Conservation (phyloP, 2,329 filamentous ascomycete genomes). For the Trichoderma koningiopsis region DNA sequence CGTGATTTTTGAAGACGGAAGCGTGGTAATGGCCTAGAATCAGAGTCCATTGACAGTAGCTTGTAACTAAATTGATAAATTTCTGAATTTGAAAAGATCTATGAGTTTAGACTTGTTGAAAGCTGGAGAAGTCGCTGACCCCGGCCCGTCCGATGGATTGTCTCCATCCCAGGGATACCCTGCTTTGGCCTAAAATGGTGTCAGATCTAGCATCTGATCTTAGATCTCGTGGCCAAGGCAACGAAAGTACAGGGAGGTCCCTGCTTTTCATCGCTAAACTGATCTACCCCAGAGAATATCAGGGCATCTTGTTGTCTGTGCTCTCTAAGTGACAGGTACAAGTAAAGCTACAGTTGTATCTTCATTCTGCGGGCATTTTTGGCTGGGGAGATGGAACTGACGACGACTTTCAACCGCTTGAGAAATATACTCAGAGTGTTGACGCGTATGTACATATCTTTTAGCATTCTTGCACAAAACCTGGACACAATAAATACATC, state of each 20-base stretch:
- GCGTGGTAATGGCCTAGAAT: not conserved
- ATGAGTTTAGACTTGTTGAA: not conserved
- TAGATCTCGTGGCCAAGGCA: conserved; percentile 4
- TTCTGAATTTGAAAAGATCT: not conserved
- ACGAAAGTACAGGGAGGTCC: not conserved
- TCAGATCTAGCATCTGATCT: conserved; percentile 11
- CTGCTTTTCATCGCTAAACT: not conserved
- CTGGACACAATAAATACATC: not conserved
- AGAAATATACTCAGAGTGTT: not conserved
- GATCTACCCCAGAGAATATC: not conserved
- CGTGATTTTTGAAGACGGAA: not conserved
- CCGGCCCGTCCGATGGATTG: conserved; percentile 6
- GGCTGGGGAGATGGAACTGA: not conserved
- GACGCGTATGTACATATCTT: fast-evolving
- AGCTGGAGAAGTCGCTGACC: not conserved
- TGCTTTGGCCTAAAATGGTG: conserved; percentile 11
- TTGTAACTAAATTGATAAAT: not conserved
- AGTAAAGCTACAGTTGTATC: not conserved
- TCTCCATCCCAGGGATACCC: conserved; percentile 1
- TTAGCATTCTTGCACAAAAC: not conserved
- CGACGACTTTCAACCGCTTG: not conserved
- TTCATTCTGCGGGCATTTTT: not conserved
- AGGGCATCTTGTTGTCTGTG: not conserved
- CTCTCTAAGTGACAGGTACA: not conserved
- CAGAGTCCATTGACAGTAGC: not conserved